Evolutionary conservation across 768 basidiomycete genomes (phyloP).

Genomic region (Tricholoma hemisulphureum): DNA sequence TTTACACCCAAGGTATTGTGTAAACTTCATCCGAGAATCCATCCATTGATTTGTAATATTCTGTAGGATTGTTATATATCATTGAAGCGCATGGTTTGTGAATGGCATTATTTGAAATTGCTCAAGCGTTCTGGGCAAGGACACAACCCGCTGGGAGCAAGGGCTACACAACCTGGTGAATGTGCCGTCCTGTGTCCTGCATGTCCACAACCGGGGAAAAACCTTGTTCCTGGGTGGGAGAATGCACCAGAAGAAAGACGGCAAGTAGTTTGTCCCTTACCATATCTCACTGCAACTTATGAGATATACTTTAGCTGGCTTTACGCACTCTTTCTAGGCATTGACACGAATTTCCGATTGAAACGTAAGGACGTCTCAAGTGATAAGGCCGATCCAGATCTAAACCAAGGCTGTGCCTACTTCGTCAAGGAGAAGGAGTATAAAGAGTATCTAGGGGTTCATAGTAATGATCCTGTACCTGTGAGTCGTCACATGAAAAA

Average conservation of each 20-base stretch:
- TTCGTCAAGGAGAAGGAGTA: constrained; percentile 19
- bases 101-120: constrained; percentile 25
- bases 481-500: constrained; percentile 18
- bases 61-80: constrained; percentile 20
- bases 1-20: not conserved
- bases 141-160: constrained; percentile 20
- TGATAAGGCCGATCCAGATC: constrained; percentile 5
- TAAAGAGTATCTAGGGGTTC: constrained; percentile 17
- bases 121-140: constrained; percentile 26
- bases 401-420: constrained; percentile 9
- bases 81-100: constrained; percentile 19
- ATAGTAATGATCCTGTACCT: constrained; percentile 17
- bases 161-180: constrained; percentile 22
- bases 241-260: constrained; percentile 8
- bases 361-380: constrained; percentile 8
- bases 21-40: not conserved
- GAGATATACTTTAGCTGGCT: not conserved
- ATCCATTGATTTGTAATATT: too few species aligned
- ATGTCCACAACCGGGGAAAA: constrained; percentile 32
- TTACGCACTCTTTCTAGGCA: constrained; percentile 1
- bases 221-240: constrained; percentile 27
- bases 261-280: constrained; percentile 9
- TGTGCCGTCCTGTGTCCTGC: constrained; percentile 32
- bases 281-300: not conserved
- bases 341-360: constrained; percentile 11